Evolutionary conservation across 2,329 filamentous ascomycete genomes (phyloP).

Genomic region (Botrytis aclada): DNA sequence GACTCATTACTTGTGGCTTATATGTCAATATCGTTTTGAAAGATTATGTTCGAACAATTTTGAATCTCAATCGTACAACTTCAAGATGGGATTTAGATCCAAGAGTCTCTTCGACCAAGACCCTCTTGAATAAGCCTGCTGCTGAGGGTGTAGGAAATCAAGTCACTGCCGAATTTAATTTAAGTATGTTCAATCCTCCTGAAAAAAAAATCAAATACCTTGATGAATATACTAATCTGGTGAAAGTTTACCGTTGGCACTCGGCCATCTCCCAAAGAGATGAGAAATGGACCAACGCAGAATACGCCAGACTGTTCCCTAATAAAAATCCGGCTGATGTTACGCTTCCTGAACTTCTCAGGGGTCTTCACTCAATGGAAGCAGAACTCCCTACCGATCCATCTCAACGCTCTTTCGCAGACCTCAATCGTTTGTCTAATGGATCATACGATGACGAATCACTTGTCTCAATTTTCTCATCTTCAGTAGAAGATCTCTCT

Average conservation of each 20-base stretch:
- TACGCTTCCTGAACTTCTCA: conserved; percentile 57
- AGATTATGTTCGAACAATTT: conserved; percentile 71
- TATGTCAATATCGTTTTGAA: conserved; percentile 75
- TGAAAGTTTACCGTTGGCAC: conserved; percentile 69
- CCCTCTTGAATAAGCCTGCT: conserved; percentile 37
- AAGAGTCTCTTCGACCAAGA: conserved; percentile 58
- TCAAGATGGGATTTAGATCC: conserved; percentile 63
- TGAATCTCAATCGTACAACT: conserved; percentile 23
- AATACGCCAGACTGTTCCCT: conserved; percentile 57
- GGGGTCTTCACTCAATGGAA: conserved; percentile 62
- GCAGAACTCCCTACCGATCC: conserved; percentile 62
- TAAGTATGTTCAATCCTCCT: conserved; percentile 42
- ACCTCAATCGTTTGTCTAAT: conserved; percentile 60
- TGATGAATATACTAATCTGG: neutral
- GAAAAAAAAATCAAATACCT: too few species aligned
- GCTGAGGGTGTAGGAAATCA: conserved; percentile 67
- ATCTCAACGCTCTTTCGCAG: conserved; percentile 63
- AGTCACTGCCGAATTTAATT: conserved; percentile 82
- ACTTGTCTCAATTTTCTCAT: conserved; percentile 65
- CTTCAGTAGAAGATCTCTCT: conserved; percentile 48
- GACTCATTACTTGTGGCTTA: conserved; percentile 68
- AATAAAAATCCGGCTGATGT: conserved; percentile 52
- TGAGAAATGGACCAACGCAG: conserved; percentile 58
- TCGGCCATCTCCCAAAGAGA: conserved; percentile 70
- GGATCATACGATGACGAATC: conserved; percentile 74